Evolutionary conservation across 148 eudicot species (phyloP).

Genomic region (Rhododendron kiyosumense): DNA sequence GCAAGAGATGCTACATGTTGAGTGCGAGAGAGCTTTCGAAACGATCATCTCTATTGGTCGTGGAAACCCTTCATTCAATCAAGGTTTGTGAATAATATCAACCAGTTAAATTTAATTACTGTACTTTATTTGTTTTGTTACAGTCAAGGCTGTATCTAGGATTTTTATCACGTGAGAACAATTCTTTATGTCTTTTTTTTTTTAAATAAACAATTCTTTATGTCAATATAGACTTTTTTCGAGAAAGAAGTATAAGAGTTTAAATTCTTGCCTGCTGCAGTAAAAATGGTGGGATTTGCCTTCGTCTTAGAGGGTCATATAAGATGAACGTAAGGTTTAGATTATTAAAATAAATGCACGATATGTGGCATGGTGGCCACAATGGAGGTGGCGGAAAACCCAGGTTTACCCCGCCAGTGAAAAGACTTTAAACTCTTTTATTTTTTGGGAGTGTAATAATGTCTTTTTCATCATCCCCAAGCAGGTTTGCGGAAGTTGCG

Average conservation of each 20-base stretch:
- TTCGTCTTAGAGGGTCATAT: too few species aligned
- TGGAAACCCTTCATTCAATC: conserved; percentile 31
- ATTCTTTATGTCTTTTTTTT: too few species aligned
- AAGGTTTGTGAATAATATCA: conserved; percentile 11
- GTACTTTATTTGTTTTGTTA: neutral
- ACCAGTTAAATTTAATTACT: neutral
- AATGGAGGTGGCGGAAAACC: too few species aligned
- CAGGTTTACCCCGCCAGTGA: too few species aligned
- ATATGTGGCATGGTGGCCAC: too few species aligned
- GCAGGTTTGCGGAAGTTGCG: conserved; percentile 43
- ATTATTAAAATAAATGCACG: too few species aligned
- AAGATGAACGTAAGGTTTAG: too few species aligned
- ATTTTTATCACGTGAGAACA: neutral
- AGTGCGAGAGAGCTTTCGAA: conserved; percentile 36
- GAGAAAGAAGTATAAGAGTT: too few species aligned
- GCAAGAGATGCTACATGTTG: conserved; percentile 36
- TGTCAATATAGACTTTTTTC: too few species aligned
- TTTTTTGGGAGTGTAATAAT: neutral
- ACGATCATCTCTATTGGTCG: conserved; percentile 30
- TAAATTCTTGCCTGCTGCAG: too few species aligned
- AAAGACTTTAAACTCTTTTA: too few species aligned
- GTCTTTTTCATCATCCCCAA: neutral
- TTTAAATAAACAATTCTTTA: neutral
- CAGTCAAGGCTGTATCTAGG: neutral
- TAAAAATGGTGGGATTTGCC: too few species aligned